Percentiles rank a stretch among this genome's conserved stretches.
phyloP scores from a whole-genome alignment of 2,329 filamentous ascomycete genomes.

The Cordyceps cicadae region DNA sequence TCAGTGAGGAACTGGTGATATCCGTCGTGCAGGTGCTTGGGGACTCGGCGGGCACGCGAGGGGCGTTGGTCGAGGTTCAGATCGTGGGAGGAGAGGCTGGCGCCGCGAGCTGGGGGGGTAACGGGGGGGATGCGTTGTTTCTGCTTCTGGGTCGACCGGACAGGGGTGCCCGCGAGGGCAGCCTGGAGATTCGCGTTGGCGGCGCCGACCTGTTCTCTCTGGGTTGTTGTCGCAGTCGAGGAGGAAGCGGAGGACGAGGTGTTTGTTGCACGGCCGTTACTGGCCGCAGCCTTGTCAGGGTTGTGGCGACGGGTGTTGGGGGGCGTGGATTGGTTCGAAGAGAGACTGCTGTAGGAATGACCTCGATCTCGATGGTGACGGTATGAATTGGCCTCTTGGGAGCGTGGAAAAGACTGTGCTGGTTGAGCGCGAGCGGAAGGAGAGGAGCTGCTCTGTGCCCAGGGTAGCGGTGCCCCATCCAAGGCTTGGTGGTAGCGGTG shows the following conservation, averaged over 20 bases:
- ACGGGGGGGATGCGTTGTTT: neutral
- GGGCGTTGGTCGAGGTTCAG: neutral
- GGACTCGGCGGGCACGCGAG: neutral
- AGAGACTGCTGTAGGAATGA: conserved; percentile 55
- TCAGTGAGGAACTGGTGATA: conserved; percentile 6
- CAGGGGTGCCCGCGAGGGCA: neutral
- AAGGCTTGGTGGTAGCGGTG: conserved; percentile 17
- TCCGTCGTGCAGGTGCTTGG: neutral
- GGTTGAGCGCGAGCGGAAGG: neutral
- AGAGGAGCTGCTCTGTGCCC: neutral
- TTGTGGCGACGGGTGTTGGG: conserved; percentile 43
- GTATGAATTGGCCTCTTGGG: neutral
- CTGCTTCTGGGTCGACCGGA: neutral
- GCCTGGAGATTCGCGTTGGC: conserved; percentile 1
- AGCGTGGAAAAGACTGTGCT: neutral
- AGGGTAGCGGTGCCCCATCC: conserved; percentile 3
- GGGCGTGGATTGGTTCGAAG: conserved; percentile 44
- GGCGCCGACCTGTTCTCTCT: neutral
- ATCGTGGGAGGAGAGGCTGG: neutral
- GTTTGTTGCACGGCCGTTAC: conserved; percentile 36
- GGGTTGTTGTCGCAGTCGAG: neutral
- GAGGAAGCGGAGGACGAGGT: neutral
- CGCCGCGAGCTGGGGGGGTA: conserved; percentile 4
- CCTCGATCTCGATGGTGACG: conserved; percentile 14
- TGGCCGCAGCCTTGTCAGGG: conserved; percentile 26